Evolutionary conservation across 106 monocot species (phyloP), one percentile per base, ranked within the genome.

Genomic region (Xerophyta viscosa): DNA sequence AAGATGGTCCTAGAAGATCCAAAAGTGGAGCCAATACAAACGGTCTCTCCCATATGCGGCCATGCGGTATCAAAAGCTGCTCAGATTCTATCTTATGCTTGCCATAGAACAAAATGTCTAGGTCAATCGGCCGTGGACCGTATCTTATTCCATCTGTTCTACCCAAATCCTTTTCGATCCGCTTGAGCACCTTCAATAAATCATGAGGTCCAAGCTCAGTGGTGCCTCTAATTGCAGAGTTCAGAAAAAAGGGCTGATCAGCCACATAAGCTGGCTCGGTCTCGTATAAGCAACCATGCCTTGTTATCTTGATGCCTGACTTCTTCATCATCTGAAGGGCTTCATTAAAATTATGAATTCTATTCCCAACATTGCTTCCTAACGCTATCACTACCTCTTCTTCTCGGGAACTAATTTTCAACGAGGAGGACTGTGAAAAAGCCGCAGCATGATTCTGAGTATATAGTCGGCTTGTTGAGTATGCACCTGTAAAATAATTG

Each of bases 21-120:
- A 94, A 56, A 37, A 94, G 80, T 45, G 94, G 94, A 41, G 88
- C 94, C 33, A 94, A 15, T 5, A 94, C 94, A 58, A 94, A 94
- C 2, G 94, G 70, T 67, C 94, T 84, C 68, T 94, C 94, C 62
- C 71, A 84, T 13, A 94, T 72, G 53, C 87, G 75, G 47, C 77
- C 71, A 67, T 93, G 92, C 21, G 92, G 94, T 50, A 94, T 66
- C 11, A 18, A 78, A 37, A 94, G 77, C 61, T 24, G 41, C 48
- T 84, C 81, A 4, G 88, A 75, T 1, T 84, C 58, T 13, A 88
- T 50, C 44, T 58, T 69, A 13, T 28, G 29, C 31, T 59, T 73
- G 0, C 78, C 94, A 50, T 88, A 88, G 39, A 94, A 88, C 28
- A 94, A 72, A 56, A 94, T 94, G 45, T 94, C 94, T 6, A 94